phyloP scores from a whole-genome alignment of 2,329 filamentous ascomycete species.

The Microsporum canis region DNA sequence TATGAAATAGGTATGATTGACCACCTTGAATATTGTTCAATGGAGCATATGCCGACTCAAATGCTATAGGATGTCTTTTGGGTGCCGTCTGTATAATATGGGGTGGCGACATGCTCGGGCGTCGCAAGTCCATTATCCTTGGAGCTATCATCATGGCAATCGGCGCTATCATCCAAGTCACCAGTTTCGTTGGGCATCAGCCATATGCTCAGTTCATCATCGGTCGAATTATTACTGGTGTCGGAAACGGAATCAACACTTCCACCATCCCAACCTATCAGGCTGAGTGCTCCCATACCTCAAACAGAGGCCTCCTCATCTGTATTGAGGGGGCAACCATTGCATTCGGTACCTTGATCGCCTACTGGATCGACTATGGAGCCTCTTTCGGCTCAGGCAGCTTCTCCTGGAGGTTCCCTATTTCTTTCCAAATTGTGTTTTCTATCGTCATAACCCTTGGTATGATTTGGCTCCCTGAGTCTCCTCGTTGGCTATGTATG shows the following conservation, averaged over 20 bases:
- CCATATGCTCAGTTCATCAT: slow-evolving; percentile 41
- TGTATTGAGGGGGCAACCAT: slow-evolving; percentile 42
- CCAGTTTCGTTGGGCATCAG: slow-evolving; percentile 10
- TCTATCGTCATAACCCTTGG: slow-evolving; percentile 30
- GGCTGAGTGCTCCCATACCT: slow-evolving; percentile 38
- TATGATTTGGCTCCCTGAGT: slow-evolving; percentile 29
- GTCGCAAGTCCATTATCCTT: slow-evolving; percentile 38
- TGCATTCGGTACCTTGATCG: slow-evolving; percentile 36
- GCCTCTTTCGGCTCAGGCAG: slow-evolving; percentile 16
- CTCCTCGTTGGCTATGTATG: slow-evolving; percentile 22
- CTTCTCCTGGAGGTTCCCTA: slow-evolving; percentile 37
- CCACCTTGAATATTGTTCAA: slow-evolving; percentile 19
- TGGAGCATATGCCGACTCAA: neutral
- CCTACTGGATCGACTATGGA: slow-evolving; percentile 37
- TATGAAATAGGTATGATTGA: slow-evolving; percentile 31
- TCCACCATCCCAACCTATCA: slow-evolving; percentile 39
- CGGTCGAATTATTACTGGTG: slow-evolving; percentile 37
- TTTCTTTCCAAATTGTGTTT: slow-evolving; percentile 40
- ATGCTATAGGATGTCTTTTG: slow-evolving; percentile 17
- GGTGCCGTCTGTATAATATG: slow-evolving; percentile 21
- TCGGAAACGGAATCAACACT: slow-evolving; percentile 43
- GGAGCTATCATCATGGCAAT: slow-evolving; percentile 40
- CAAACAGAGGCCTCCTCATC: slow-evolving; percentile 46
- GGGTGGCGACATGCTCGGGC: slow-evolving; percentile 20
- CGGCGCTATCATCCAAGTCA: slow-evolving; percentile 18